Conservation (phyloP, 805 yeast species). For the Zygosaccharomyces lentus region DNA sequence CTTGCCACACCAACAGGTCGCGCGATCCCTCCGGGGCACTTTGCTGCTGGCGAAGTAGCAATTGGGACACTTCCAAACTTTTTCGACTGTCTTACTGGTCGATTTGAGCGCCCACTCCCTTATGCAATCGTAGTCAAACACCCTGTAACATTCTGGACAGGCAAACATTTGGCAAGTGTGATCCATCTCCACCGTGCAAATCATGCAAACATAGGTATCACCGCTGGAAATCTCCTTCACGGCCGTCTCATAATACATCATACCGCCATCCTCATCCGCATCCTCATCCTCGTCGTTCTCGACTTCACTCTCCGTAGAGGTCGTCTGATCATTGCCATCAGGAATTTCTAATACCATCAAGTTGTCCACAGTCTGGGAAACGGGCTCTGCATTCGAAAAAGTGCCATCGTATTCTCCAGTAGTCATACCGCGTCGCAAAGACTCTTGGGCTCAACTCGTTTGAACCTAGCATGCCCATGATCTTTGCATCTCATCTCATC, state of each 20-base stretch:
- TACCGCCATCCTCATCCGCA: conserved; percentile 18
- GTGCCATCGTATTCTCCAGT: neutral
- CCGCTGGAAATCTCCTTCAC: conserved; percentile 35
- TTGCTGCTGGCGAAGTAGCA: conserved; percentile 44
- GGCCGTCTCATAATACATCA: conserved; percentile 33
- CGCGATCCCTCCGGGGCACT: conserved; percentile 46
- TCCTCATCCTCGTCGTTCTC: conserved; percentile 12
- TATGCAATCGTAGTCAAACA: conserved; percentile 81
- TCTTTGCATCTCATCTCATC: neutral
- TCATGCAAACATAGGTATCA: conserved; percentile 77
- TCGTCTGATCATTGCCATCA: conserved; percentile 12
- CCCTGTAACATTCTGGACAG: conserved; percentile 72
- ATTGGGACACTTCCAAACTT: conserved; percentile 85
- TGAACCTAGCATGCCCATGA: neutral
- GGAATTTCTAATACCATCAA: conserved; percentile 13
- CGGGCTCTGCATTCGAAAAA: neutral
- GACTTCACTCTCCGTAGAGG: conserved; percentile 4
- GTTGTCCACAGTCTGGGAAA: neutral
- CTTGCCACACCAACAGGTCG: conserved; percentile 84
- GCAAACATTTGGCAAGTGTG: conserved; percentile 68
- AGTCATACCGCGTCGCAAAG: neutral
- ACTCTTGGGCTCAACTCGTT: neutral
- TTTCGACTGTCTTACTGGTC: conserved; percentile 54
- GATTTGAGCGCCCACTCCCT: conserved; percentile 82
- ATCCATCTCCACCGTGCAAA: conserved; percentile 81